A percentile compares a stretch with the other conserved stretches of the same genome.
Evolutionary conservation across 768 basidiomycete genomes (phyloP).

Genomic region (Pleurotus platypus): DNA sequence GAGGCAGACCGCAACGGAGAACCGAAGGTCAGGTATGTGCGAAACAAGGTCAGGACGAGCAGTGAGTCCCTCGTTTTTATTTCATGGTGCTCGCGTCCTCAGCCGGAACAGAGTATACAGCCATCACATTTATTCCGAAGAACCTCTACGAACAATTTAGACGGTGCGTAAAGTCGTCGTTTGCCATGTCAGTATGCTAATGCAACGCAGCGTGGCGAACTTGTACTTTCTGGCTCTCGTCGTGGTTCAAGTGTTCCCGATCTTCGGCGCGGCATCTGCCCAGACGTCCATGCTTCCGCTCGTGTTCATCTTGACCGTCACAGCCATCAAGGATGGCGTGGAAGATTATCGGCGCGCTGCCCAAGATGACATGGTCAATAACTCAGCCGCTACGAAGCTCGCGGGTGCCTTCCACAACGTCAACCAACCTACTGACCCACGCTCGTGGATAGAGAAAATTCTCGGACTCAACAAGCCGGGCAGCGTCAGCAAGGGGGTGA

Average conservation of each 20-base stretch:
- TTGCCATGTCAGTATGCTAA: constrained; percentile 8
- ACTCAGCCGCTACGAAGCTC: constrained; percentile 86
- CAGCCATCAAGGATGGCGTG: constrained; percentile 92
- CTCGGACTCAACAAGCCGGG: constrained; percentile 69
- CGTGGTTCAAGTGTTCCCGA: constrained; percentile 82
- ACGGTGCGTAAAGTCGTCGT: constrained; percentile 42
- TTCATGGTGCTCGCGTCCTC: constrained; percentile 3
- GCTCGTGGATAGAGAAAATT: constrained; percentile 73
- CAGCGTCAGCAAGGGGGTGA: constrained; percentile 79
- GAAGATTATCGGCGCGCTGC: constrained; percentile 91
- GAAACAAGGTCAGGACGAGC: constrained; percentile 93
- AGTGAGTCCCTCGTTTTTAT: constrained; percentile 49
- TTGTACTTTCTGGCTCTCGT: constrained; percentile 88
- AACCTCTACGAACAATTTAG: constrained; percentile 95
- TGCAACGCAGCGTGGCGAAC: constrained; percentile 68
- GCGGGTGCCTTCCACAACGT: constrained; percentile 83
- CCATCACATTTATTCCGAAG: constrained; percentile 88
- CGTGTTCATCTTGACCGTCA: constrained; percentile 81
- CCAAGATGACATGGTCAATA: constrained; percentile 94
- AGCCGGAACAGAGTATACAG: constrained; percentile 69
- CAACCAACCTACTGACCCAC: constrained; percentile 77
- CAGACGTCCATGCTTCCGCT: constrained; percentile 82
- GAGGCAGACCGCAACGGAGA: constrained; percentile 75
- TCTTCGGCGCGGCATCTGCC: constrained; percentile 87
- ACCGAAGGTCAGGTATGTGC: constrained; percentile 70